Evolutionary conservation across 2,329 filamentous ascomycete species (phyloP).

Genomic region (Cordyceps militaris): DNA sequence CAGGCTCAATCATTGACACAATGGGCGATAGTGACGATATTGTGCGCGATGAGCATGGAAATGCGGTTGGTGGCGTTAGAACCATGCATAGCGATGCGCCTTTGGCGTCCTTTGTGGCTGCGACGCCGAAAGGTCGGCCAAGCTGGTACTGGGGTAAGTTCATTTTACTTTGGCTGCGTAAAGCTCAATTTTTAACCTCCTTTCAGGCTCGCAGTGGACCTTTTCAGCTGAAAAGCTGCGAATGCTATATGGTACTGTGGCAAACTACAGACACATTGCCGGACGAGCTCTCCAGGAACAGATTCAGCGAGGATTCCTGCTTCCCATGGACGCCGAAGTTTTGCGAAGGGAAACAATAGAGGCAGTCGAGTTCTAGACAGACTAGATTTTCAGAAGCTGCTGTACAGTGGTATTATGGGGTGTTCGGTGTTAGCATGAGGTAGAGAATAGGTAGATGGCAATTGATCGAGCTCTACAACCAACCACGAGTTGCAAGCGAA

Average conservation of each 20-base stretch:
- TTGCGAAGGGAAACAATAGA: not conserved
- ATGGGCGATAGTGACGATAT: slow-evolving; percentile 13
- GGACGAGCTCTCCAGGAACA: not conserved
- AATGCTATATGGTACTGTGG: not conserved
- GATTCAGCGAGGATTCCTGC: not conserved
- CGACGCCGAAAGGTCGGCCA: slow-evolving; percentile 17
- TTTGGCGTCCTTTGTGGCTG: slow-evolving; percentile 14
- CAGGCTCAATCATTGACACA: not conserved
- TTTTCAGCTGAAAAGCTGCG: not conserved
- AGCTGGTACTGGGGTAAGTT: slow-evolving; percentile 17
- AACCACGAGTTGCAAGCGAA: too few relatives aligned
- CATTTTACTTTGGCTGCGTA: not conserved
- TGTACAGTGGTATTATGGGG: too few relatives aligned
- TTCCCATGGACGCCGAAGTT: not conserved
- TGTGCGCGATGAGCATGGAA: slow-evolving; percentile 16
- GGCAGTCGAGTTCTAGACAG: not conserved
- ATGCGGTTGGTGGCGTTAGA: slow-evolving; percentile 16
- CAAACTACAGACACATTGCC: not conserved
- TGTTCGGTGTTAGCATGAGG: too few relatives aligned
- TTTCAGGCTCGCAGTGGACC: not conserved
- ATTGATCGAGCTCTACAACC: too few relatives aligned
- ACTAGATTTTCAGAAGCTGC: too few relatives aligned
- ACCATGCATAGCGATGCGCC: slow-evolving; percentile 15
- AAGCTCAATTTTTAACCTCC: not conserved
- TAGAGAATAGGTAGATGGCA: too few relatives aligned